These are phyloP conservation scores for Abrus pulchellus DNA, from an alignment of 306 rosid genomes.

Conservation along the genomic window DNA sequence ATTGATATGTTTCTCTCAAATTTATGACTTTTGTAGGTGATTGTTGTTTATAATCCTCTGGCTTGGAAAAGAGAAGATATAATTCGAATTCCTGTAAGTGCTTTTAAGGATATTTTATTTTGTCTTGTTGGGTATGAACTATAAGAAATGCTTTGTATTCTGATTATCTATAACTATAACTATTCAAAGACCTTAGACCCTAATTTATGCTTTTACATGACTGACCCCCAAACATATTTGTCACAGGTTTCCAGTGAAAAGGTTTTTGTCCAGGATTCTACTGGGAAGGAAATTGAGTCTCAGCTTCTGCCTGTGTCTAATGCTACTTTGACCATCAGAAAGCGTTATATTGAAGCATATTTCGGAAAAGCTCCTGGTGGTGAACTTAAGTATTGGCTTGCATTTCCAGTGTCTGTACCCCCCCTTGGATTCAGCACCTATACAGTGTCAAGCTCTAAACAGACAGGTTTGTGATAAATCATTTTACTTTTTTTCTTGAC, in stretches of 20 bases:
- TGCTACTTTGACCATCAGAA: constrained; percentile 60
- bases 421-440: constrained; percentile 92
- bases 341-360: constrained; percentile 64
- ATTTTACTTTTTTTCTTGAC: constrained; percentile 29
- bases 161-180: constrained; percentile 27
- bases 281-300: constrained; percentile 78
- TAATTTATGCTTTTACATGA: constrained; percentile 28
- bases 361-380: constrained; percentile 59
- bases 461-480: constrained; percentile 47
- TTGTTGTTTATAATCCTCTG: constrained; percentile 84
- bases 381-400: constrained; percentile 73
- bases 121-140: not conserved
- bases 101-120: constrained; percentile 25
- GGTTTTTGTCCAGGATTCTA: constrained; percentile 69
- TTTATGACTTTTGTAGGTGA: constrained; percentile 59
- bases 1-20: constrained; percentile 21
- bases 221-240: constrained; percentile 41
- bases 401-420: constrained; percentile 78
- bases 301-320: constrained; percentile 75
- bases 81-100: constrained; percentile 84
- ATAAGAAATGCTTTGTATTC: constrained; percentile 17
- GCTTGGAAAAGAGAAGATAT: constrained; percentile 89
- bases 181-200: constrained; percentile 28
- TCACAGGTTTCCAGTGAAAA: constrained; percentile 69
- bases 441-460: constrained; percentile 58